Conservation (phyloP, 495 filamentous ascomycete genomes). For the Penicillium chermesinum region DNA sequence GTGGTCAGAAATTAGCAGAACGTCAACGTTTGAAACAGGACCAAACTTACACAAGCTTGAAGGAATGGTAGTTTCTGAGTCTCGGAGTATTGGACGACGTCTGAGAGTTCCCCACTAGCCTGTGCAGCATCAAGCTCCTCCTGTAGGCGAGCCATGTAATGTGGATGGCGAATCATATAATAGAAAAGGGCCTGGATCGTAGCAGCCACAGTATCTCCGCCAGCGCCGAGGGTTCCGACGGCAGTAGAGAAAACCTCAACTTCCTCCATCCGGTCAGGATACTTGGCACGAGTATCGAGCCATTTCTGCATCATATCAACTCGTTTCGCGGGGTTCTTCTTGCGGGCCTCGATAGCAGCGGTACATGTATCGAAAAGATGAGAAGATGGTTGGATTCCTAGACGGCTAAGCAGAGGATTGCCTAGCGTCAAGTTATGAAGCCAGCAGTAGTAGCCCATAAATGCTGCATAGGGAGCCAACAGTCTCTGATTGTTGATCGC, state of each 20-base stretch:
- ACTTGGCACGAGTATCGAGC: constrained; percentile 29
- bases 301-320: constrained; percentile 45
- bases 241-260: constrained; percentile 35
- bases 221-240: constrained; percentile 38
- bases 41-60: constrained; percentile 30
- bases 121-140: constrained; percentile 36
- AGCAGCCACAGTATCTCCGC: constrained; percentile 40
- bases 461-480: constrained; percentile 29
- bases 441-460: constrained; percentile 38
- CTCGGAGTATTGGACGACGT: constrained; percentile 21
- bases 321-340: constrained; percentile 29
- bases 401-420: constrained; percentile 38
- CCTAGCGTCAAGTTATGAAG: constrained; percentile 34
- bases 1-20: background rate
- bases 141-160: constrained; percentile 22
- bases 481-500: constrained; percentile 37
- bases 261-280: constrained; percentile 38
- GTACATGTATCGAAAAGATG: constrained; percentile 40
- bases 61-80: constrained; percentile 30
- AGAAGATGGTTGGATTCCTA: constrained; percentile 35
- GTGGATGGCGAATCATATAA: constrained; percentile 25
- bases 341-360: constrained; percentile 34
- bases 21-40: background rate
- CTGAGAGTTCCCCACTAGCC: constrained; percentile 18
- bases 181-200: constrained; percentile 39